Conservation (phyloP, 1,139 yeast species). For the Yamadazyma mexicana region DNA sequence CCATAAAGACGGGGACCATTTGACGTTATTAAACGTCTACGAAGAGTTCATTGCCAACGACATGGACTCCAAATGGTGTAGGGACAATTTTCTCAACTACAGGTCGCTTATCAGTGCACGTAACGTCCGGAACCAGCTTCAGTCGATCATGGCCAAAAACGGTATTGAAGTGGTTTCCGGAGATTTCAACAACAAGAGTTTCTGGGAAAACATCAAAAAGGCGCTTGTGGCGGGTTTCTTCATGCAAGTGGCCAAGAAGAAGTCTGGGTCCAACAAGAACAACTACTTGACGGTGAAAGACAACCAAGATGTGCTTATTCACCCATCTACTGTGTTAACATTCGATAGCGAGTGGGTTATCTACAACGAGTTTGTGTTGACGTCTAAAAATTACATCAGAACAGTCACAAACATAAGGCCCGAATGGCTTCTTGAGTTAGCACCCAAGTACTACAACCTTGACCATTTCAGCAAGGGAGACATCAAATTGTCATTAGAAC, state of each 20-base stretch:
- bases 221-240: conserved; percentile 93
- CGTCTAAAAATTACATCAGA: conserved; percentile 89
- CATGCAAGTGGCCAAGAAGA: conserved; percentile 96
- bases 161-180: conserved; percentile 74
- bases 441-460: conserved; percentile 81
- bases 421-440: conserved; percentile 85
- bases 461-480: conserved; percentile 80
- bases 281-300: conserved; percentile 83
- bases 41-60: conserved; percentile 66
- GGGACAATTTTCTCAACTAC: conserved; percentile 81
- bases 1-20: conserved; percentile 93
- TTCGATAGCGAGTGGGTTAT: conserved; percentile 90
- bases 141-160: conserved; percentile 77
- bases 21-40: conserved; percentile 84
- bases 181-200: conserved; percentile 65
- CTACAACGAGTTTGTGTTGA: conserved; percentile 92
- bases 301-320: conserved; percentile 91
- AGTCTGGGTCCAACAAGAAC: conserved; percentile 67
- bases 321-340: conserved; percentile 87
- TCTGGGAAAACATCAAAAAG: conserved; percentile 73
- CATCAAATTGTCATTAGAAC: conserved; percentile 74
- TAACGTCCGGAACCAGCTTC: conserved; percentile 80
- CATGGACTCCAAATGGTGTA: conserved; percentile 88
- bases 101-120: conserved; percentile 83
- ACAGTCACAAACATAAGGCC: conserved; percentile 93